Evolutionary conservation across 805 yeast genomes (phyloP).

Genomic region (Candida pseudofarinosa): DNA sequence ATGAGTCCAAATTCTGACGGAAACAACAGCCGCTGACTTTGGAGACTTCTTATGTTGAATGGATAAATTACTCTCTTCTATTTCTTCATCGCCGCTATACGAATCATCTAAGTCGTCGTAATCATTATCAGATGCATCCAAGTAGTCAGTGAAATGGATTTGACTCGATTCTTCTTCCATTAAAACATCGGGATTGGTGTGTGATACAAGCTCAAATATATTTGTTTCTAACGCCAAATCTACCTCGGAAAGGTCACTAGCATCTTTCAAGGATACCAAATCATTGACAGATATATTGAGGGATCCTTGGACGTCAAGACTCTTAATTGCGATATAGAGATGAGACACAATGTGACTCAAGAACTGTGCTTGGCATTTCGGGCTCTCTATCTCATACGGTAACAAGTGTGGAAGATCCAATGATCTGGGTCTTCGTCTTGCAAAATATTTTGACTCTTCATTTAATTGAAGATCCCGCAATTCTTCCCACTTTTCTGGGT

Average conservation of each 20-base stretch:
- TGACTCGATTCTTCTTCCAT: conserved; percentile 14
- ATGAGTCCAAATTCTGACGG: conserved; percentile 81
- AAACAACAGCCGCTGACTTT: conserved; percentile 66
- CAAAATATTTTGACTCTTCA: conserved; percentile 33
- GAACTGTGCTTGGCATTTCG: conserved; percentile 65
- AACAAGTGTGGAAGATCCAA: conserved; percentile 42
- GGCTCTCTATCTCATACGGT: conserved; percentile 73
- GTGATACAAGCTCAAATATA: conserved; percentile 33
- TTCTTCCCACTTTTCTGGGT: conserved; percentile 39
- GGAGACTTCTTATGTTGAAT: conserved; percentile 60
- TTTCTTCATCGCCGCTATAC: conserved; percentile 32
- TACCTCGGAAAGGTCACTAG: conserved; percentile 28
- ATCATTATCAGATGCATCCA: conserved; percentile 34
- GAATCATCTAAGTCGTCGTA: conserved; percentile 43
- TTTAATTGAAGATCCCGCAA: conserved; percentile 25
- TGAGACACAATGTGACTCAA: conserved; percentile 77
- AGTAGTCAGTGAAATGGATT: conserved; percentile 16
- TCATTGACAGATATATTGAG: conserved; percentile 66
- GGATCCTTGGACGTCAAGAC: conserved; percentile 71
- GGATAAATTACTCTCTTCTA: conserved; percentile 29
- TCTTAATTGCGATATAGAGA: conserved; percentile 69
- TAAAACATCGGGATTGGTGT: conserved; percentile 2
- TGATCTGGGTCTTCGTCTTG: conserved; percentile 39
- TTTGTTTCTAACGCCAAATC: conserved; percentile 55
- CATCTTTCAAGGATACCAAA: conserved; percentile 42